Base-by-base conservation (phyloP, 352 stramenopile species). In the Phytophthora colocasiae region DNA sequence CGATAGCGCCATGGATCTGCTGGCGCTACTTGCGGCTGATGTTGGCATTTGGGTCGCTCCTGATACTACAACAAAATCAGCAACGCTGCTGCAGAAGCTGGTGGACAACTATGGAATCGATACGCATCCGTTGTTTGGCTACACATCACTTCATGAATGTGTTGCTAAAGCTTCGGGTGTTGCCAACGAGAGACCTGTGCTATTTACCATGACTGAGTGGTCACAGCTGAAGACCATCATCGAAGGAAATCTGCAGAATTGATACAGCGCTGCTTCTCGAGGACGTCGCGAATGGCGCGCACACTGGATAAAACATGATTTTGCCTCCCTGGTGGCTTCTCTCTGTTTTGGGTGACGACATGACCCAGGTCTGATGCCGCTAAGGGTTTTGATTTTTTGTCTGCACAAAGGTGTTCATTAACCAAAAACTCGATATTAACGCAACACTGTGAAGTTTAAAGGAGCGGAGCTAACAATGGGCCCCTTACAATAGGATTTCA, bases 401-500 rank as follows among this genome's bases (percentile, higher is more conserved):
- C 29, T 36, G 31, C 31, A 36, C 31, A 34, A 34, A 34, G 31
- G 40, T 46, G 22, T 47, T 58, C 44, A 43, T 46, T 44, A 68
- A 53, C 59, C 44, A 69, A 65, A 53, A 58, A 48, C 32, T 57
- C 39, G 53, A 65, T 66, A 67, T 62, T 57, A 31, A 70, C 38
- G 59, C 60, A 54, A 73, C 40, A 58, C 41, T 54, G 49, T 34
- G 32, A 57, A 47, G 47, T 58, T 70, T 50, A 54, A 64, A 45
- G 51, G 54, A 61, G 43, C 24, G 31, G 50, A 58, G 46, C 59
- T 44, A 66, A 41, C 55, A 66, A 66, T 56, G 55, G 54, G 29
- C 58, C 52, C 48, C 39, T 81, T 86, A 96, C 75, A 96, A 80
- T 58, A 96, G 74, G 63, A 96, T 95, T 70, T 96, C 85, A 71